These are phyloP conservation scores for Phytophthora fragariae DNA, from an alignment of 352 stramenopile genomes.

Conservation along the genomic window DNA sequence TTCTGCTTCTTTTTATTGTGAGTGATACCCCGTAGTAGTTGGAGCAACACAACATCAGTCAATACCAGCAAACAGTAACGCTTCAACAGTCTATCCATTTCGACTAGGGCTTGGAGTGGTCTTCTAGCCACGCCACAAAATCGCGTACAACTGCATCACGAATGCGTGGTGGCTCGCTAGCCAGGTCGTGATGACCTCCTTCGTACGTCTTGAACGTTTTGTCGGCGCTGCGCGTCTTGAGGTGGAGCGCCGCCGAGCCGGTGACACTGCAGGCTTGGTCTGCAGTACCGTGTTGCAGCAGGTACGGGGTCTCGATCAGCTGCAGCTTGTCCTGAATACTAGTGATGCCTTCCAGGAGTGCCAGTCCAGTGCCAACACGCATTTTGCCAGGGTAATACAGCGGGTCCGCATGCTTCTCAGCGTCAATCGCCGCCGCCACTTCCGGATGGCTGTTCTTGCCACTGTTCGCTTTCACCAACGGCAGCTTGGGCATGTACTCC, in stretches of 20 bases:
- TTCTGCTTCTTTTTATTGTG: constrained; percentile 35
- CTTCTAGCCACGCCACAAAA: constrained; percentile 79
- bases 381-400: constrained; percentile 81
- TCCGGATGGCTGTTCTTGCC: constrained; percentile 72
- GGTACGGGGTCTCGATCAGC: constrained; percentile 73
- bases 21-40: constrained; percentile 19
- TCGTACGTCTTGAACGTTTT: constrained; percentile 78
- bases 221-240: constrained; percentile 63
- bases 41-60: constrained; percentile 19
- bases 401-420: constrained; percentile 63
- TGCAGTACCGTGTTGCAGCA: constrained; percentile 77
- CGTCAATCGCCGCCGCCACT: constrained; percentile 60
- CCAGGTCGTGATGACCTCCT: constrained; percentile 71
- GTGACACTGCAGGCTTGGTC: constrained; percentile 78
- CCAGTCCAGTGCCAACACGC: constrained; percentile 75
- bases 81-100: constrained; percentile 12
- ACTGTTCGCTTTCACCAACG: constrained; percentile 61
- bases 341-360: constrained; percentile 70
- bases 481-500: constrained; percentile 70
- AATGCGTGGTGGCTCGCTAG: constrained; percentile 74
- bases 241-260: constrained; percentile 66
- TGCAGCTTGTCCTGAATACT: constrained; percentile 65
- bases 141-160: constrained; percentile 68
- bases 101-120: constrained; percentile 30
- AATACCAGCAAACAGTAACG: constrained; percentile 4